phyloP scores from a whole-genome alignment of 768 basidiomycete species.

The Hortiboletus flavorubellus region DNA sequence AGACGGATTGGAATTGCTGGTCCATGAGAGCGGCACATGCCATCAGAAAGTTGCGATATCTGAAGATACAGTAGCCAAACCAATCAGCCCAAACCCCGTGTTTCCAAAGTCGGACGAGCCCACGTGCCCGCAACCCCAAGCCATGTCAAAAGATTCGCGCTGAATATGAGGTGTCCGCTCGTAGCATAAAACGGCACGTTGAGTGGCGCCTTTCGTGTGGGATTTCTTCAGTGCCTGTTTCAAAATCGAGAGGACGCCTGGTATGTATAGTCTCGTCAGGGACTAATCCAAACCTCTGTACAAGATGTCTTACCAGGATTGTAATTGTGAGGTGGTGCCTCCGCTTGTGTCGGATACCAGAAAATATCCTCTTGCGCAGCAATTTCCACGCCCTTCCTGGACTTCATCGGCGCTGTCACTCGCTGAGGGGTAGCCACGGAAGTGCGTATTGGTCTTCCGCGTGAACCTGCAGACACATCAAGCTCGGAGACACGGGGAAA shows the following conservation, averaged over 20 bases:
- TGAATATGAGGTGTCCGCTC: constrained; percentile 57
- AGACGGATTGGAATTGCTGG: constrained; percentile 58
- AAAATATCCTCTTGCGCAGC: constrained; percentile 45
- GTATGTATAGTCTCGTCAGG: constrained; percentile 4
- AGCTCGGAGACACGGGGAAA: not conserved
- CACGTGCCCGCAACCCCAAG: constrained; percentile 73
- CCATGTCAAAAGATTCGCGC: constrained; percentile 55
- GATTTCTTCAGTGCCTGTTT: constrained; percentile 51
- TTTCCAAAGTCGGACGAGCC: not conserved
- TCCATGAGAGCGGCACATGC: constrained; percentile 67
- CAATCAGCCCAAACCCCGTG: constrained; percentile 2
- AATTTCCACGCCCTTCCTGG: constrained; percentile 10
- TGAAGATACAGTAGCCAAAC: constrained; percentile 24
- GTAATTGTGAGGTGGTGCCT: constrained; percentile 51
- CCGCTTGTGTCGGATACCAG: constrained; percentile 54
- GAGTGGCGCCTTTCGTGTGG: constrained; percentile 46
- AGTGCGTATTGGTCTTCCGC: constrained; percentile 16
- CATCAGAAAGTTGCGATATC: constrained; percentile 85
- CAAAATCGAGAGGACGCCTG: constrained; percentile 66
- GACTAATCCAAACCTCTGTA: constrained; percentile 1
- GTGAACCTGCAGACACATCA: constrained; percentile 11
- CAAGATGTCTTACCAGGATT: constrained; percentile 58
- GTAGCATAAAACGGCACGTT: constrained; percentile 62
- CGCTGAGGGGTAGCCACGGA: not conserved
- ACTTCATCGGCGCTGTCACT: constrained; percentile 2